Conservation (phyloP, 768 basidiomycete genomes). For the Russula dissimulans region DNA sequence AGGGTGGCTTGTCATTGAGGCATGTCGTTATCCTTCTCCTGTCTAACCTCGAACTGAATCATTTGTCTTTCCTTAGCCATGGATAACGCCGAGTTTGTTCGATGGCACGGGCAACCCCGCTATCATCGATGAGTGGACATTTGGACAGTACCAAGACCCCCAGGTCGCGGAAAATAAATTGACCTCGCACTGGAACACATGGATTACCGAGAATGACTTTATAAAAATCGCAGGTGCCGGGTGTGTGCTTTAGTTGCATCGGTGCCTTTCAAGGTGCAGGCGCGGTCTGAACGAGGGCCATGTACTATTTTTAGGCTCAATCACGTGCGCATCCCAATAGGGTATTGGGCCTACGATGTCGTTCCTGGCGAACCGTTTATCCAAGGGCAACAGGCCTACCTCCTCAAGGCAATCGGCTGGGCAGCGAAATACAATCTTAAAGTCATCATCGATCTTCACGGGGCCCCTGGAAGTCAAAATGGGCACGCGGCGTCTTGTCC, state of each 20-base stretch:
- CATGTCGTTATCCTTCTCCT: conserved; percentile 20
- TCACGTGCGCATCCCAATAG: conserved; percentile 78
- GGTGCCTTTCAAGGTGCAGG: too few species aligned
- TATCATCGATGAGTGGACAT: conserved; percentile 75
- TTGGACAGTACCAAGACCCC: conserved; percentile 50
- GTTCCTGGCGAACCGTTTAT: conserved; percentile 70
- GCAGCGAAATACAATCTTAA: conserved; percentile 65
- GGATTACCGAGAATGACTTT: conserved; percentile 81
- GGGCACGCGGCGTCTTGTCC: conserved; percentile 36
- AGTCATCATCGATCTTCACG: conserved; percentile 63
- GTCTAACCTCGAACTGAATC: neutral
- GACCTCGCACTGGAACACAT: conserved; percentile 68
- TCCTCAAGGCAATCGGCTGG: conserved; percentile 59
- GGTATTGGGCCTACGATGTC: conserved; percentile 87
- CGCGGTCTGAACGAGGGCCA: neutral
- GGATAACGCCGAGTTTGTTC: conserved; percentile 73
- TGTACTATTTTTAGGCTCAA: conserved; percentile 45
- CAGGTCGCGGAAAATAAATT: conserved; percentile 42
- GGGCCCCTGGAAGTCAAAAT: conserved; percentile 79
- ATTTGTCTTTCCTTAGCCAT: conserved; percentile 35
- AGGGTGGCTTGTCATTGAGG: conserved; percentile 50
- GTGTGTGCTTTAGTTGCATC: conserved; percentile 29
- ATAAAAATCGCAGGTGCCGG: conserved; percentile 63
- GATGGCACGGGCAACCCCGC: conserved; percentile 49
- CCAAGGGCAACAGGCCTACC: conserved; percentile 64